Conservation (phyloP, 805 yeast genomes). For the Myxozyma geophila region DNA sequence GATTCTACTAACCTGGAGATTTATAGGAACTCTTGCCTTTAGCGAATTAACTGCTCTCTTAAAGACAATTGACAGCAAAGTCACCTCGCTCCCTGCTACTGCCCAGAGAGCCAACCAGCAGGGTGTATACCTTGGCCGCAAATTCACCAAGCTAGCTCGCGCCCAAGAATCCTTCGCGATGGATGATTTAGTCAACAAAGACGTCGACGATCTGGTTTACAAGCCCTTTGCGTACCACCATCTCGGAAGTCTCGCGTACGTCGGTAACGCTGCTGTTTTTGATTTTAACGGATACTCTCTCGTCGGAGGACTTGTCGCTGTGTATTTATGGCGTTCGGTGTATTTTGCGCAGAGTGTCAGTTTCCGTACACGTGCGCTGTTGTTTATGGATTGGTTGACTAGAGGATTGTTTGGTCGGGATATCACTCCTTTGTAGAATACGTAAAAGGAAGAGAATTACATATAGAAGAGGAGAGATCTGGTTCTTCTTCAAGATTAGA, state of each 20-base stretch:
- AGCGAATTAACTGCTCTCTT: slow-evolving; percentile 57
- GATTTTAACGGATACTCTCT: slow-evolving; percentile 64
- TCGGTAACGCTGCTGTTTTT: slow-evolving; percentile 73
- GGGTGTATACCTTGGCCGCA: slow-evolving; percentile 67
- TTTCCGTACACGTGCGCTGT: slow-evolving; percentile 62
- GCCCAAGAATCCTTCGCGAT: slow-evolving; percentile 51
- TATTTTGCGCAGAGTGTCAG: slow-evolving; percentile 72
- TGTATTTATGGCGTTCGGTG: slow-evolving; percentile 74
- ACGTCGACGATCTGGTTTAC: slow-evolving; percentile 58
- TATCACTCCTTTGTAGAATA: slow-evolving; percentile 32
- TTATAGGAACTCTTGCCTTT: slow-evolving; percentile 49
- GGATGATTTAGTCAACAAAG: slow-evolving; percentile 56
- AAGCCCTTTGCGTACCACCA: slow-evolving; percentile 67
- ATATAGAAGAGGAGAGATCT: too few species aligned
- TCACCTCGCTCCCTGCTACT: slow-evolving; percentile 72
- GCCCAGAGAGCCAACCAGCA: slow-evolving; percentile 77
- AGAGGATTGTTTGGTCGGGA: slow-evolving; percentile 41
- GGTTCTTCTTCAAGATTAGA: neutral
- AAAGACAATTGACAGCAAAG: slow-evolving; percentile 62
- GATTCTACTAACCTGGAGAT: neutral
- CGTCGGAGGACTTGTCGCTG: slow-evolving; percentile 69
- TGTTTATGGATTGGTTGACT: slow-evolving; percentile 71
- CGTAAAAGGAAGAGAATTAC: too few species aligned
- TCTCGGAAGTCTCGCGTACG: slow-evolving; percentile 68
- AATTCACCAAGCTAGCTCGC: slow-evolving; percentile 58